phyloP scores from a whole-genome alignment of 2,329 filamentous ascomycete species.

The Phyllosticta ampelicida region DNA sequence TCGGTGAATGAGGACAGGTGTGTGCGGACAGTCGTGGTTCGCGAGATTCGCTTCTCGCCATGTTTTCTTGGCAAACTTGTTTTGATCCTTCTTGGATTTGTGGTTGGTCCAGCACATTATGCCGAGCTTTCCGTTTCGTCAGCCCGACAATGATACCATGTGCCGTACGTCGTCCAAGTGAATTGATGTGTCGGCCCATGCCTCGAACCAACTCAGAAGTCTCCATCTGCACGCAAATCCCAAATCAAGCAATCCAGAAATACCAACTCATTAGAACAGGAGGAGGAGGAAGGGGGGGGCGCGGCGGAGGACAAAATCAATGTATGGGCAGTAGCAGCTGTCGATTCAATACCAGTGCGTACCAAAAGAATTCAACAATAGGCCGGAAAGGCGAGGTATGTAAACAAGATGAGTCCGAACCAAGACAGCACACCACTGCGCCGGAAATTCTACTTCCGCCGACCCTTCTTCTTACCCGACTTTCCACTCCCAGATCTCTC shows the following conservation, averaged over 20 bases:
- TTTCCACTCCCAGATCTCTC: background rate
- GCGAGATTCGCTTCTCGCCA: background rate
- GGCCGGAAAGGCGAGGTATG: background rate
- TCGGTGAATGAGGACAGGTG: too few species aligned
- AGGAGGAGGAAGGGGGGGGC: too few species aligned
- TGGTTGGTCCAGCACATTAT: background rate
- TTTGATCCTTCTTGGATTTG: background rate
- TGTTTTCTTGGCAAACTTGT: background rate
- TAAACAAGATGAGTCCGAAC: background rate
- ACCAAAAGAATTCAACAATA: too few species aligned
- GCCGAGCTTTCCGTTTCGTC: background rate
- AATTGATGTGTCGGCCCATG: too few species aligned
- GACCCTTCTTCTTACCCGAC: background rate
- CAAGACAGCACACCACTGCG: background rate
- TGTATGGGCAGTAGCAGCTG: too few species aligned
- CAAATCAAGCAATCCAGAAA: too few species aligned
- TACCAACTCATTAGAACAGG: too few species aligned
- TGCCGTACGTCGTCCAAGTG: too few species aligned
- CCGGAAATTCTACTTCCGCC: background rate
- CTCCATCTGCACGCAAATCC: too few species aligned
- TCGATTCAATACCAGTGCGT: too few species aligned
- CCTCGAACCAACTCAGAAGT: too few species aligned
- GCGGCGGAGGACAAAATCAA: too few species aligned
- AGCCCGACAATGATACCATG: background rate
- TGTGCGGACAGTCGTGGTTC: background rate